Percentiles rank a stretch among this genome's conserved stretches.
Evolutionary conservation across 1,284 basidiomycete species (phyloP).

Genomic region (Cutaneotrichosporon cavernicola): DNA sequence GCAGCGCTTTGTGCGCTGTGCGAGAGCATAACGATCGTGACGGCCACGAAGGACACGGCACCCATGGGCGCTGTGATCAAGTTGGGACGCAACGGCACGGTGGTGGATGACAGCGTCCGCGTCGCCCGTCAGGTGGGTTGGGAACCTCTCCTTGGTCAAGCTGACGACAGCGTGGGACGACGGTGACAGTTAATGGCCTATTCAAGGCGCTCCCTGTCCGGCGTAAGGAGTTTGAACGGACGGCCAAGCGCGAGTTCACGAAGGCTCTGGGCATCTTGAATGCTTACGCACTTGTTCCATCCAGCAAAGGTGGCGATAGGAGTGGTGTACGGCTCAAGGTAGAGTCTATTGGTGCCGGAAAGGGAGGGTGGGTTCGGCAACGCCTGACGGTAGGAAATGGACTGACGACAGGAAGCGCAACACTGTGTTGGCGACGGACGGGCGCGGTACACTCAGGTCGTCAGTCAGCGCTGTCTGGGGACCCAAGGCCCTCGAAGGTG

Average conservation of each 20-base stretch:
- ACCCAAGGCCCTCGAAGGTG: slow-evolving; percentile 69
- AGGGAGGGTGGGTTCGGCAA: slow-evolving; percentile 62
- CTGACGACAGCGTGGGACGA: slow-evolving; percentile 73
- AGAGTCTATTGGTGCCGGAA: slow-evolving; percentile 56
- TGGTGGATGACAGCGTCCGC: slow-evolving; percentile 59
- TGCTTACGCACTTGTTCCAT: slow-evolving; percentile 85
- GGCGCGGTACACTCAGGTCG: slow-evolving; percentile 61
- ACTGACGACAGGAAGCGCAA: slow-evolving; percentile 62
- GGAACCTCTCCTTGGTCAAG: background rate
- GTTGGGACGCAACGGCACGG: slow-evolving; percentile 65
- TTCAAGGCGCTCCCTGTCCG: slow-evolving; percentile 86
- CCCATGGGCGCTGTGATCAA: slow-evolving; percentile 77
- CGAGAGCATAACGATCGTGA: slow-evolving; percentile 68
- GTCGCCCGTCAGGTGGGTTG: slow-evolving; percentile 69
- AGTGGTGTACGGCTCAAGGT: slow-evolving; percentile 71
- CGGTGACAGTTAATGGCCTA: slow-evolving; percentile 69
- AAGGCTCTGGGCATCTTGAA: slow-evolving; percentile 79
- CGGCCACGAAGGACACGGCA: slow-evolving; percentile 67
- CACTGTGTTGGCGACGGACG: slow-evolving; percentile 71
- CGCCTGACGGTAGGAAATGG: background rate
- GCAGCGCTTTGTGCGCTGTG: slow-evolving; percentile 87
- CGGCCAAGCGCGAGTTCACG: slow-evolving; percentile 83
- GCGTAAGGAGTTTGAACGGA: slow-evolving; percentile 85
- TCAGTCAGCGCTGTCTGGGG: slow-evolving; percentile 83
- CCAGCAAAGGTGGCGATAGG: slow-evolving; percentile 31